Percentiles rank a stretch among this genome's conserved stretches.
Evolutionary conservation across 495 filamentous ascomycete species (phyloP).

Genomic region (Penicillium pulvis): DNA sequence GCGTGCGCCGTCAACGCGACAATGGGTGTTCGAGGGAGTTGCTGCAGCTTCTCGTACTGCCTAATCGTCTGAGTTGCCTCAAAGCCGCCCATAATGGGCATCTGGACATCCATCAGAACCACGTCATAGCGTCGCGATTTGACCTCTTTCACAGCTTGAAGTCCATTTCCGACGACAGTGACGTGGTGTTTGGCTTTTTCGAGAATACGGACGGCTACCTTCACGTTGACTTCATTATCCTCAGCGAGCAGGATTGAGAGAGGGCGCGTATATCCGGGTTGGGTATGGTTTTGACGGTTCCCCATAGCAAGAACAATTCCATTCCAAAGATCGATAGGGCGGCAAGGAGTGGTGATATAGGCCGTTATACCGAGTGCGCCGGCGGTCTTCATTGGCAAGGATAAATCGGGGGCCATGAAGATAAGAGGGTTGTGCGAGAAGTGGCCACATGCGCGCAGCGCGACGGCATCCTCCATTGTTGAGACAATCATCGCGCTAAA

Average conservation of each 20-base stretch:
- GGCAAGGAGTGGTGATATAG: constrained; percentile 93
- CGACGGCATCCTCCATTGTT: constrained; percentile 79
- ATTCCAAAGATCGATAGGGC: constrained; percentile 87
- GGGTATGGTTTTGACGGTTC: constrained; percentile 76
- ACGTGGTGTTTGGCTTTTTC: constrained; percentile 74
- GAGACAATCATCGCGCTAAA: constrained; percentile 94
- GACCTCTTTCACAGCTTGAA: constrained; percentile 71
- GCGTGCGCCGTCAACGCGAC: constrained; percentile 83
- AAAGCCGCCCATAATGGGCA: constrained; percentile 83
- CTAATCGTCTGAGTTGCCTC: constrained; percentile 71
- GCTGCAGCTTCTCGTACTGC: constrained; percentile 54
- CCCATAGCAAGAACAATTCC: constrained; percentile 91
- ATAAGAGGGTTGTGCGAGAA: constrained; percentile 92
- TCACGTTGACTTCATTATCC: constrained; percentile 79
- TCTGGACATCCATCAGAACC: constrained; percentile 88
- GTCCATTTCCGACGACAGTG: constrained; percentile 71
- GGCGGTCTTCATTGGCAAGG: constrained; percentile 84
- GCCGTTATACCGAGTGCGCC: constrained; percentile 89
- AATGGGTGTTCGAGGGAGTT: constrained; percentile 61
- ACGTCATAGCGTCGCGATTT: constrained; percentile 61
- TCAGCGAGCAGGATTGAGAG: constrained; percentile 88
- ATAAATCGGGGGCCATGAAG: constrained; percentile 78
- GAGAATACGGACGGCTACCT: constrained; percentile 75
- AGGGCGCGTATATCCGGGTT: constrained; percentile 82
- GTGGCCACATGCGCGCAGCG: constrained; percentile 71